Percentiles rank a stretch among this genome's conserved stretches.
phyloP scores from a whole-genome alignment of 441 rosid genomes.

The Rhodomyrtus psidioides region DNA sequence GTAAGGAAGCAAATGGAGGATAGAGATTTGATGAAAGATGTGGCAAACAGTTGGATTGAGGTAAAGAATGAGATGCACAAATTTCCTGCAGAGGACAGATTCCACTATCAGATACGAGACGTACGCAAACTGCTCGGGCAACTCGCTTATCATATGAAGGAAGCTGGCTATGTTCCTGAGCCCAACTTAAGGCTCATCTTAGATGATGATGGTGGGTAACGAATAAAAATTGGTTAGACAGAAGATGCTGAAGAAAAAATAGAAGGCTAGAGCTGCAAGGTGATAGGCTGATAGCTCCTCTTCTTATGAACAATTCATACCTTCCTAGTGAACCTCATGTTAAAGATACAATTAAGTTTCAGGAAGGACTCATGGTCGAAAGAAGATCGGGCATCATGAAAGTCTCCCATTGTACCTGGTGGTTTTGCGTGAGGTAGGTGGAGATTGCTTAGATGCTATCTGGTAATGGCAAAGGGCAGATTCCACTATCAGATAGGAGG shows the following conservation, averaged over 20 bases:
- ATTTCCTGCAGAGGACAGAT: conserved; percentile 21
- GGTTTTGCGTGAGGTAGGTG: neutral
- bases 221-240: neutral
- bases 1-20: conserved; percentile 32
- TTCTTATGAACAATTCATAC: neutral
- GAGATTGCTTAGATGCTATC: neutral
- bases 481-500: conserved; percentile 17
- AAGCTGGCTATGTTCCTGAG: conserved; percentile 10
- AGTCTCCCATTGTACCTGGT: neutral
- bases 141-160: conserved; percentile 24
- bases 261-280: neutral
- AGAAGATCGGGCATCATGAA: neutral
- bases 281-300: neutral
- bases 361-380: neutral
- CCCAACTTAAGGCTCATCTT: neutral
- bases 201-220: neutral
- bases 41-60: conserved; percentile 39
- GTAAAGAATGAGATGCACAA: conserved; percentile 26
- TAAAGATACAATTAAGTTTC: neutral
- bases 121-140: conserved; percentile 5
- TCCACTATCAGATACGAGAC: conserved; percentile 17
- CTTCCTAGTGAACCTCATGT: neutral
- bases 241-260: neutral
- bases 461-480: conserved; percentile 11
- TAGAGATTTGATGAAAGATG: conserved; percentile 31